phyloP scores from a whole-genome alignment of 2,329 filamentous ascomycete species.

The Paecilomyces formosus region DNA sequence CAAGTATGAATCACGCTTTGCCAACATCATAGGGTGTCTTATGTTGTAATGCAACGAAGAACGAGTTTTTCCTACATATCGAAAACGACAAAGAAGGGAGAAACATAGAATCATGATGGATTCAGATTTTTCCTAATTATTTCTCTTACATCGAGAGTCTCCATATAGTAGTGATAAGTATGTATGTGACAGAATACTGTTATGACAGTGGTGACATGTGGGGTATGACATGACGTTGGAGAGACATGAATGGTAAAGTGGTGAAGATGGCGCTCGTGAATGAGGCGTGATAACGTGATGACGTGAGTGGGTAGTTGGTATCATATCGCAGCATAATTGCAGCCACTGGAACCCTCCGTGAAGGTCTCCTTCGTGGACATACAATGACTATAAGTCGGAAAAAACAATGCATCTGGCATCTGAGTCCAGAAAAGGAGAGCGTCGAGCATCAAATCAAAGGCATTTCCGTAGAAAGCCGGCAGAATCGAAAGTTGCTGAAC shows the following conservation, averaged over 20 bases:
- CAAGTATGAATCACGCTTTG: neutral
- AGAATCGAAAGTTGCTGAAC: constrained; percentile 2
- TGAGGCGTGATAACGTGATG: neutral
- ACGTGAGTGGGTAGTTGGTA: neutral
- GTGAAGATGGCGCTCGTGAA: neutral
- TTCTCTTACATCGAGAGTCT: neutral
- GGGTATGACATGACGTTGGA: neutral
- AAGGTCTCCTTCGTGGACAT: neutral
- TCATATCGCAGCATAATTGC: neutral
- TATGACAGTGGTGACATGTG: neutral
- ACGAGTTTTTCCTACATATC: neutral
- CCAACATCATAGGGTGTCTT: neutral
- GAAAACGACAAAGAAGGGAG: neutral
- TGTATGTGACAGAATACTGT: neutral
- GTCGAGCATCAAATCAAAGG: neutral
- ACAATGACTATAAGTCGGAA: neutral
- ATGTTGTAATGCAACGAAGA: neutral
- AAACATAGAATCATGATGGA: neutral
- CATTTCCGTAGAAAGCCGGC: neutral
- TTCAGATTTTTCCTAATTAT: neutral
- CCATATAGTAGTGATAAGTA: neutral
- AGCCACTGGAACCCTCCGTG: neutral
- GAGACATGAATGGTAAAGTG: neutral
- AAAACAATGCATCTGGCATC: neutral
- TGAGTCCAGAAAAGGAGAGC: neutral